phyloP scores from a whole-genome alignment of 176 grass and related monocot species.

The Secale cereale region DNA sequence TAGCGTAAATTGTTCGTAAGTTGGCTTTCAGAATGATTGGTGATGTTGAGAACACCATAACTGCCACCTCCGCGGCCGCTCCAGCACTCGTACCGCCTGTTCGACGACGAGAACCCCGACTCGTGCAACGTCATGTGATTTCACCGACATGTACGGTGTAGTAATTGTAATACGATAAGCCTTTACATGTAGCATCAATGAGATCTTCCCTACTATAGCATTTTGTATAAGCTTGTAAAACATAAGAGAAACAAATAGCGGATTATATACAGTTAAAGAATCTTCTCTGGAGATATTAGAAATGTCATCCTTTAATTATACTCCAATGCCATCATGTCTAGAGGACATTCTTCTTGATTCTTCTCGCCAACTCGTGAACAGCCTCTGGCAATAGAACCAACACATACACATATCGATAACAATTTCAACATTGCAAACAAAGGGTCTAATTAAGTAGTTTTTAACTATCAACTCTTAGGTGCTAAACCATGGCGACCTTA shows the following conservation, averaged over 20 bases:
- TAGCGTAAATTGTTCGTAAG: background rate
- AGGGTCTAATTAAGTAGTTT: no score
- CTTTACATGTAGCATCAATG: constrained; percentile 12
- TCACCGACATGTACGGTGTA: no score
- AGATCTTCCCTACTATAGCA: background rate
- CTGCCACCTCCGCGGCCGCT: constrained; percentile 22
- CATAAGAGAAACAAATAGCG: background rate
- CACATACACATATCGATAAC: no score
- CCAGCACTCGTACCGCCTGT: constrained; percentile 41
- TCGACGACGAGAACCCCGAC: no score
- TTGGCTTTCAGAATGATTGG: constrained; percentile 7
- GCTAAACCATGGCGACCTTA: no score
- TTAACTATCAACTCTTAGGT: no score
- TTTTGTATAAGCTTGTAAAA: background rate
- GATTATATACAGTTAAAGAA: background rate
- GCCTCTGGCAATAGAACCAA: background rate
- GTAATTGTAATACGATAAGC: constrained; percentile 36
- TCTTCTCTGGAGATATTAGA: background rate
- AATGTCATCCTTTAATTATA: no score
- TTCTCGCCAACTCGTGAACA: background rate
- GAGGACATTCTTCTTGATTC: constrained; percentile 11
- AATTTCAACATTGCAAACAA: no score
- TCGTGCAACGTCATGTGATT: no score
- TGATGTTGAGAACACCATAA: constrained; percentile 2
- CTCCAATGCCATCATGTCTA: background rate